A percentile compares a stretch with the other conserved stretches of the same genome.
phyloP scores from a whole-genome alignment of 106 monocot species.

The Dioscorea zingiberensis region DNA sequence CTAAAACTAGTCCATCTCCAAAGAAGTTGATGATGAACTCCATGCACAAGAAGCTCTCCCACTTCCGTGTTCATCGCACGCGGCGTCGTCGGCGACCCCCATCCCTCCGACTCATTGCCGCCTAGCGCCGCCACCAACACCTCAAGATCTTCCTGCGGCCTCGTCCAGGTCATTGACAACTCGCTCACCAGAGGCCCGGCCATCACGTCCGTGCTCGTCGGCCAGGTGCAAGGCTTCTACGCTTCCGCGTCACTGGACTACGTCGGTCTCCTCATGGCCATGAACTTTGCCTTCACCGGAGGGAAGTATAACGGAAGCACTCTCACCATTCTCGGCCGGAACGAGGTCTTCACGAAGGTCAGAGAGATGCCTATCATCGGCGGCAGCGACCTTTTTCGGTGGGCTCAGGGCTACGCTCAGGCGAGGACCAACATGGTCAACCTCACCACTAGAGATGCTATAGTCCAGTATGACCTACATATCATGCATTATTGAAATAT shows the following conservation, averaged over 20 bases:
- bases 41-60: slow-evolving; percentile 1
- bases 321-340: slow-evolving; percentile 34
- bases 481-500: slow-evolving; percentile 24
- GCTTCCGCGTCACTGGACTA: slow-evolving; percentile 15
- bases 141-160: not conserved
- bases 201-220: slow-evolving; percentile 14
- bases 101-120: not conserved
- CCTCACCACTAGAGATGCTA: slow-evolving; percentile 19
- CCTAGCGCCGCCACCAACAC: not conserved
- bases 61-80: slow-evolving; percentile 3
- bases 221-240: slow-evolving; percentile 43
- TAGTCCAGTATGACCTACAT: slow-evolving; percentile 37
- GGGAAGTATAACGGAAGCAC: slow-evolving; percentile 48
- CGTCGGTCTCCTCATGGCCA: slow-evolving; percentile 27
- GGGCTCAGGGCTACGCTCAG: slow-evolving; percentile 29
- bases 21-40: too few species aligned
- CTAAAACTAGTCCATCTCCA: too few species aligned
- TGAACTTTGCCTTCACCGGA: slow-evolving; percentile 39
- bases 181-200: slow-evolving; percentile 31
- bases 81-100: slow-evolving; percentile 7
- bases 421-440: slow-evolving; percentile 20
- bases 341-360: slow-evolving; percentile 18
- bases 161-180: slow-evolving; percentile 30
- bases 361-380: slow-evolving; percentile 58
- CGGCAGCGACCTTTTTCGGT: slow-evolving; percentile 34